Evolutionary conservation across 2,329 filamentous ascomycete genomes (phyloP), one percentile per base, ranked within the genome.

Genomic region (Dothideomycetidae sp.): DNA sequence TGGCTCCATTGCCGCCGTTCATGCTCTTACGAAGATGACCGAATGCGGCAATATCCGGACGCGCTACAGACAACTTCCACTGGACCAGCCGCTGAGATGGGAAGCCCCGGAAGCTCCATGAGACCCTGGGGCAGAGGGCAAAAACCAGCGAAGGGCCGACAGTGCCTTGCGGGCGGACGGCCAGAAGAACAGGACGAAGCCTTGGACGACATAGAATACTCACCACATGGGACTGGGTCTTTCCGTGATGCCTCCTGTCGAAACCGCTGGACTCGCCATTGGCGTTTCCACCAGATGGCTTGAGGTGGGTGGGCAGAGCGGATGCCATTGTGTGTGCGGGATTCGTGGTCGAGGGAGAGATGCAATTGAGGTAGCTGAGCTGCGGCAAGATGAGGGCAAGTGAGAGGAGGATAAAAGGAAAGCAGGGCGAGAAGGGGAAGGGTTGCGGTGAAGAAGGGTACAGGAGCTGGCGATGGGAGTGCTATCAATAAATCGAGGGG

Each of bases 171-270:
- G n/a, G n/a, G n/a, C n/a, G n/a, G n/a, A n/a, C n/a, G n/a, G n/a
- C n/a, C n/a, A n/a, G n/a, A n/a, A n/a, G n/a, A n/a, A n/a, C n/a
- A n/a, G n/a, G n/a, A n/a, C n/a, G n/a, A n/a, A n/a, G n/a, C n/a
- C n/a, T n/a, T n/a, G n/a, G n/a, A n/a, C n/a, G n/a, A n/a, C 21
- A 41, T 41, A n/a, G 21, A n/a, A 29, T 18, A 76, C 80, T 74
- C 64, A 81, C 81, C 75, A 86, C 81, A 63, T 86, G 81, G 44
- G 79, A 84, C 60, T 81, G 78, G 50, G 79, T 81, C 73, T 86
- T 86, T 64, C 81, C 81, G 61, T 86, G 80, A 57, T 83, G 81
- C 57, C 77, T 75, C 50, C 69, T 67, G 50, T 70, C 63, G 47
- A 75, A 67, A 49, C 58, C 63, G 40, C 43, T 49, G 39, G 57